Base-by-base conservation (phyloP, 1,139 yeast species). In the Kodamaea sp. region DNA sequence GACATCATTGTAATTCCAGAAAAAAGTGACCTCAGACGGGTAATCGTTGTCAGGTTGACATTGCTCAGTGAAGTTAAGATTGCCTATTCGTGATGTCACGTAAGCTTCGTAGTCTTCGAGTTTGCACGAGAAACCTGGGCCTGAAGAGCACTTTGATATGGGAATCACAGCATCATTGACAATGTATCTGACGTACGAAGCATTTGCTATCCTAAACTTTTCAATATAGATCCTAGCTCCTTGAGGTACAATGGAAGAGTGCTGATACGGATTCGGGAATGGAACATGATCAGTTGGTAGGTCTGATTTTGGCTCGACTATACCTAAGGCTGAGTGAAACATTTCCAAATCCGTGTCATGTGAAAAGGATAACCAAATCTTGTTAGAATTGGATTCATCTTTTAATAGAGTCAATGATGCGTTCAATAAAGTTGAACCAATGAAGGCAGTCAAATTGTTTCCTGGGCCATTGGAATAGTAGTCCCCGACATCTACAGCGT, bases 401-500 rank as follows among this genome's bases (percentile, higher is more conserved):
- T 59, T 50, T 44, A 78, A 59, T 31, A 77, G 57, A 15, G 62
- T 51, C 33, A 72, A 51, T 5, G 80, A 63, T 13, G 83, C 80
- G 38, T 74, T 66, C 35, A 72, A 63, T 38, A 67, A 66, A 1
- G 70, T 66, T 1, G 79, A 65, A 3, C 80, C 83, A 29, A 69
- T 57, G 10, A 66, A 56, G 12, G 52, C 54, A 4, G 76, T 61
- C 37, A 57, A 48, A 37, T 70, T 65, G 51, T 73, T 61, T 4
- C 79, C 79, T 3, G 79, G 76, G 9, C 83, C 80, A 27, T 66
- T 60, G 37, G 61, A 47, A 57, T 77, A 77, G 50, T 71, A 71
- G 48, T 64, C 68, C 24, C 51, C 44, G 29, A 79, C 57, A 38
- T 76, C 80, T 14, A 59, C 56, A 18, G 55, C 49, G 53, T 78